Percentiles rank a stretch among this genome's conserved stretches.
Conservation (phyloP, 495 filamentous ascomycete genomes). For the Xylaria intraflava region DNA sequence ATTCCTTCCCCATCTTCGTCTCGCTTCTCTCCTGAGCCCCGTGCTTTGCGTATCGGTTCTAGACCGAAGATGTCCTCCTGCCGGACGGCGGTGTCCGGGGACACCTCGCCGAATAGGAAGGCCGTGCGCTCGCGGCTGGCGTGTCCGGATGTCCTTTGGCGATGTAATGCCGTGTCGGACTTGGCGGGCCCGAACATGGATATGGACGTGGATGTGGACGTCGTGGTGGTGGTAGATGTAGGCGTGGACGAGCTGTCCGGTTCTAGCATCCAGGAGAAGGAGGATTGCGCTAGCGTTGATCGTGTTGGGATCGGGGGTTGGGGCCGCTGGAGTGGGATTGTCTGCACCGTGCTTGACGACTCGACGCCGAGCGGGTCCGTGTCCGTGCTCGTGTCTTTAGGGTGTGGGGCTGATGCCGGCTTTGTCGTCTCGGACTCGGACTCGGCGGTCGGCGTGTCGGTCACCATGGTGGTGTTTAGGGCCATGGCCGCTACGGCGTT, state of each 20-base stretch:
- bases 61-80: conserved; percentile 42
- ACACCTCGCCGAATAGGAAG: conserved; percentile 50
- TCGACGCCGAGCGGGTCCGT: conserved; percentile 10
- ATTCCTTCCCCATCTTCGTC: background rate
- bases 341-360: conserved; percentile 4
- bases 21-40: background rate
- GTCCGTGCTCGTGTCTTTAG: conserved; percentile 13
- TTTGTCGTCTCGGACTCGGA: background rate
- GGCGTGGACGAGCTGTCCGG: conserved; percentile 30
- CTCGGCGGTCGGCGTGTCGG: conserved; percentile 2
- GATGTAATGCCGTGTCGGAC: conserved; percentile 8
- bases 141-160: conserved; percentile 38
- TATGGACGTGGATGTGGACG: background rate
- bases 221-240: conserved; percentile 1
- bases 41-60: conserved; percentile 28
- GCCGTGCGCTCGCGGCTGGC: conserved; percentile 46
- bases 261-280: conserved; percentile 92
- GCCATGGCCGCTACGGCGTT: conserved; percentile 22
- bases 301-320: conserved; percentile 47
- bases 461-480: conserved; percentile 8
- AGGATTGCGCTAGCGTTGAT: conserved; percentile 71
- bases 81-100: conserved; percentile 23
- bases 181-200: conserved; percentile 17
- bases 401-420: conserved; percentile 24
- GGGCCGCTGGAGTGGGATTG: conserved; percentile 11